Percentiles rank a stretch among this genome's conserved stretches.
These are phyloP conservation scores for Scenedesmus sp. DNA, from an alignment of 163 green algal genomes.

Conservation along the genomic window DNA sequence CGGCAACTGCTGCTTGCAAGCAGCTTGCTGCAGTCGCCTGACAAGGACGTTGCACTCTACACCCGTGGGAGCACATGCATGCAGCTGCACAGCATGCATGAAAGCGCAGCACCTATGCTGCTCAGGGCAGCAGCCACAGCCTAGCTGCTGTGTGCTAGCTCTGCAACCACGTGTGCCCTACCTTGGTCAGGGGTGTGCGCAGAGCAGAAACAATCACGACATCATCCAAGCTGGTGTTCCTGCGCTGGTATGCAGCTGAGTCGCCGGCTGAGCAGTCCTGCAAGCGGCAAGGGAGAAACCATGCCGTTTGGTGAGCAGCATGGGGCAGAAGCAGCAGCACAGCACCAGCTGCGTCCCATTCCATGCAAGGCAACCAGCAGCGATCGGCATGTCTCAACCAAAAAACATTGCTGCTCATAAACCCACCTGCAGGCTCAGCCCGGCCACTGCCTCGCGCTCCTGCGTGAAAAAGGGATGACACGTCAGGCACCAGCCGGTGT, in stretches of 20 bases:
- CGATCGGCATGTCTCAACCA: neutral
- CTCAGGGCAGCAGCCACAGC: neutral
- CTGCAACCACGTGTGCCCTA: neutral
- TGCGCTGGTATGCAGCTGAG: slow-evolving; percentile 85
- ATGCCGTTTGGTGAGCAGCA: neutral
- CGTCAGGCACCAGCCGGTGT: slow-evolving; percentile 15
- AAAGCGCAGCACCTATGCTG: neutral
- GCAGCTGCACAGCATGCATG: neutral
- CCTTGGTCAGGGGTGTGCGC: slow-evolving; percentile 92
- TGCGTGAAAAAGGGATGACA: slow-evolving; percentile 1
- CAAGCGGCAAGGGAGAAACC: neutral
- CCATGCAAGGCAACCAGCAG: neutral
- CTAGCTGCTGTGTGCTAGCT: neutral
- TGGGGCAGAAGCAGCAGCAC: neutral
- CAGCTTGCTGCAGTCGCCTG: neutral
- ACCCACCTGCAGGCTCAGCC: slow-evolving; percentile 13
- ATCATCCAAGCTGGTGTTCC: slow-evolving; percentile 77
- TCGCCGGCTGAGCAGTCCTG: slow-evolving; percentile 75
- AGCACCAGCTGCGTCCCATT: neutral
- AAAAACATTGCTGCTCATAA: neutral
- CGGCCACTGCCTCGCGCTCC: neutral
- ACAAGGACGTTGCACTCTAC: neutral
- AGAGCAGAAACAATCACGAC: slow-evolving; percentile 92
- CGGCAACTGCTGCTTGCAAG: neutral
- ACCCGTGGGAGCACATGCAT: neutral